These are phyloP conservation scores for Lactarius sanguifluus DNA, from an alignment of 768 basidiomycete species.

Conservation along the genomic window DNA sequence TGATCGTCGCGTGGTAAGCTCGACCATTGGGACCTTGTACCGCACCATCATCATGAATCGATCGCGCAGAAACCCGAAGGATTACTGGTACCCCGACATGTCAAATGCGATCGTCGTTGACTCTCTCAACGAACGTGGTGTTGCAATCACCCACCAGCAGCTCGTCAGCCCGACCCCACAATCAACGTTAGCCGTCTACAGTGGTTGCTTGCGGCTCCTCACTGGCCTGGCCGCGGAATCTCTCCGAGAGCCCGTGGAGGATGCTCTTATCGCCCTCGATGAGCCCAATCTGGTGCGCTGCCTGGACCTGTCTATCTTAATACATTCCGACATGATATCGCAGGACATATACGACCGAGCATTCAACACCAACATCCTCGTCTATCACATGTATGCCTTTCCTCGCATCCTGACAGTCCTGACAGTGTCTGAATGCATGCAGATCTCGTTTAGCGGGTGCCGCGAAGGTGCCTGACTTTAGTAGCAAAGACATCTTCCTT, in stretches of 20 bases:
- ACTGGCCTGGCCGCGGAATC: conserved; percentile 59
- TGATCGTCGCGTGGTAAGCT: neutral
- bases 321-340: conserved; percentile 2
- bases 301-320: neutral
- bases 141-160: conserved; percentile 65
- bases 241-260: conserved; percentile 59
- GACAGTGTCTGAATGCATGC: neutral
- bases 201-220: conserved; percentile 69
- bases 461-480: conserved; percentile 76
- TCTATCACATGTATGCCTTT: conserved; percentile 62
- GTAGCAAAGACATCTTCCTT: conserved; percentile 64
- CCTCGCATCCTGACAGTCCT: neutral
- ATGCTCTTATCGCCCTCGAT: conserved; percentile 50
- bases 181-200: conserved; percentile 69
- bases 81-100: conserved; percentile 68
- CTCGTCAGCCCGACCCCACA: conserved; percentile 65
- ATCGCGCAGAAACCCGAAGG: conserved; percentile 27
- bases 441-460: conserved; percentile 72
- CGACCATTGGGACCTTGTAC: neutral
- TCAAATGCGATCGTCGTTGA: conserved; percentile 60
- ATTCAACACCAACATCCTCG: conserved; percentile 59
- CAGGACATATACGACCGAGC: conserved; percentile 69
- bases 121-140: conserved; percentile 66
- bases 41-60: conserved; percentile 12
- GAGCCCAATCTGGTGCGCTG: conserved; percentile 50